Conservation (phyloP, 768 basidiomycete species). For the Boletales sp. region DNA sequence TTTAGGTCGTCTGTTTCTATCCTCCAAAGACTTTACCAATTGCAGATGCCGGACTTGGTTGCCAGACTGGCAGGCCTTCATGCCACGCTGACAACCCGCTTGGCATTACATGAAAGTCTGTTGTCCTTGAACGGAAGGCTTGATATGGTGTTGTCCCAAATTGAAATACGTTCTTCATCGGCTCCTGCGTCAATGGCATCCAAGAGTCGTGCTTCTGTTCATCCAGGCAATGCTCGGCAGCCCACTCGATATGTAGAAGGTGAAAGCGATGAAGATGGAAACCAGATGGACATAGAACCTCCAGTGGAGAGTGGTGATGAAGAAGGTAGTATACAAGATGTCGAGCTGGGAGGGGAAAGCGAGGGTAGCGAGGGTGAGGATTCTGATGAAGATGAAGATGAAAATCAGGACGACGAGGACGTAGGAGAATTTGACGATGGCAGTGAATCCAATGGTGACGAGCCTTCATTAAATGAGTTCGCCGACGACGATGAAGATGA, state of each 20-base stretch:
- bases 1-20: constrained; percentile 13
- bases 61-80: constrained; percentile 83
- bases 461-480: constrained; percentile 42
- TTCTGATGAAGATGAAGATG: constrained; percentile 25
- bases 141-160: constrained; percentile 91
- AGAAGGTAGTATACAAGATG: constrained; percentile 73
- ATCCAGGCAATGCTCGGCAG: constrained; percentile 36
- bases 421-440: constrained; percentile 39
- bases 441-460: constrained; percentile 40
- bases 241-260: constrained; percentile 70
- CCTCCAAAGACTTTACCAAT: constrained; percentile 8
- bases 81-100: constrained; percentile 71
- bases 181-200: constrained; percentile 54
- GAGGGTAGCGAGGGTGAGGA: constrained; percentile 44
- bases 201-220: constrained; percentile 35
- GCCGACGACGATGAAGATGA: constrained; percentile 60
- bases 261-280: constrained; percentile 68
- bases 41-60: constrained; percentile 89
- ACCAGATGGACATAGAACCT: constrained; percentile 56
- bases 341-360: constrained; percentile 67
- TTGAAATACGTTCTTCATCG: constrained; percentile 80
- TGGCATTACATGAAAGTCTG: constrained; percentile 81
- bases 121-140: constrained; percentile 84
- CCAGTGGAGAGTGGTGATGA: constrained; percentile 63
- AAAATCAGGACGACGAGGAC: constrained; percentile 43